phyloP scores from a whole-genome alignment of 2,329 filamentous ascomycete genomes.

The Fusarium pilosicola region DNA sequence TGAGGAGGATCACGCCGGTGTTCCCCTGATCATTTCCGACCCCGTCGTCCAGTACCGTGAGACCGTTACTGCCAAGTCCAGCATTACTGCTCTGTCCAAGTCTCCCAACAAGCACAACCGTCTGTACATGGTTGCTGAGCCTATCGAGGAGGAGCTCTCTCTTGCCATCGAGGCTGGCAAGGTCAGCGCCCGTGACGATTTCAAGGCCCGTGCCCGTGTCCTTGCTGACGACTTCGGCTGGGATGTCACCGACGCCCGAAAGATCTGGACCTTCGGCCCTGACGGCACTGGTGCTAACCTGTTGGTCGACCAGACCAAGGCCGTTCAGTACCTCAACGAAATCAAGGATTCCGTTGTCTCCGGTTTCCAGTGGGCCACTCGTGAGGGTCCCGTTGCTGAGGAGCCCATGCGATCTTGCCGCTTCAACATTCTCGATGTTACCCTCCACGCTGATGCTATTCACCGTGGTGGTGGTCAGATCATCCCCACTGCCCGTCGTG shows the following conservation, averaged over 20 bases:
- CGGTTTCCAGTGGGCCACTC: conserved; percentile 99
- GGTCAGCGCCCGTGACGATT: conserved; percentile 95
- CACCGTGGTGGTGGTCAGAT: conserved; percentile 99
- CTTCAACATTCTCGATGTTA: conserved; percentile 99
- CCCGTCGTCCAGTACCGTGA: conserved; percentile 99
- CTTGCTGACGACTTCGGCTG: conserved; percentile 97
- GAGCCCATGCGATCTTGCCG: conserved; percentile 97
- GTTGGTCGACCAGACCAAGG: conserved; percentile 99
- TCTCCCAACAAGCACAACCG: conserved; percentile 99
- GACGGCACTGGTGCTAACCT: conserved; percentile 98
- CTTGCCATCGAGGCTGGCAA: conserved; percentile 91
- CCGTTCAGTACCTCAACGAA: conserved; percentile 99
- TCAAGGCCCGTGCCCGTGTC: conserved; percentile 97
- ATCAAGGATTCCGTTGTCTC: conserved; percentile 99
- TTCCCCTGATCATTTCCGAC: conserved; percentile 97
- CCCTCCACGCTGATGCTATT: conserved; percentile 98
- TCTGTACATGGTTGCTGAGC: conserved; percentile 94
- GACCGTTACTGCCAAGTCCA: conserved; percentile 85
- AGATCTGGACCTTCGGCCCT: conserved; percentile 99
- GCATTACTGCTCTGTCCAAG: conserved; percentile 98
- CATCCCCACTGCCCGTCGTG: conserved; percentile 97
- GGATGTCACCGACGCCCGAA: conserved; percentile 99
- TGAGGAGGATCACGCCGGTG: conserved; percentile 98
- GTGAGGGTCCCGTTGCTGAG: conserved; percentile 97
- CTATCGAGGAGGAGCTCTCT: conserved; percentile 90